Conservation (phyloP, 2,329 filamentous ascomycete species). For the Tolypocladium endophyticum region DNA sequence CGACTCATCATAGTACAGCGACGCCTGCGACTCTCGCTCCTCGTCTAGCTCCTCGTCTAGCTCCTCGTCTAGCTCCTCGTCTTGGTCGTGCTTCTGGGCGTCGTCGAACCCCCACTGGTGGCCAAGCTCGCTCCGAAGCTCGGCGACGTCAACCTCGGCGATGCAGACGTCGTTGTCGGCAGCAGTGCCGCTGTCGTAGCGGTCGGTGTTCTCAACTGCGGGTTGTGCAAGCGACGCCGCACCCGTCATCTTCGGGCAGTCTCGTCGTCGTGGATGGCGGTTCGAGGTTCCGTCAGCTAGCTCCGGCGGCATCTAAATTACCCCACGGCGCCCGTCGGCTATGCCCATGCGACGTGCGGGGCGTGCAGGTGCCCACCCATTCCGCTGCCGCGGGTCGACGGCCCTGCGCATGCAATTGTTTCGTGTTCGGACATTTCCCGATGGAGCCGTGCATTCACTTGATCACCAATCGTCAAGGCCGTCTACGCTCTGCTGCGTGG, state of each 20-base stretch:
- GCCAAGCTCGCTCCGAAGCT: slow-evolving; percentile 3
- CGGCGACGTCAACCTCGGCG: slow-evolving; percentile 14
- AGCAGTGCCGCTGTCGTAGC: neutral
- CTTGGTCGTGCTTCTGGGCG: neutral
- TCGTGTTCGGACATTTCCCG: too few species aligned
- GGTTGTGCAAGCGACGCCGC: neutral
- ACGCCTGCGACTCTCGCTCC: slow-evolving; percentile 22
- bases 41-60: slow-evolving; percentile 11
- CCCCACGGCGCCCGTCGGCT: neutral
- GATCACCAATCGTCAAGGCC: neutral
- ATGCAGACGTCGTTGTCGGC: slow-evolving; percentile 8
- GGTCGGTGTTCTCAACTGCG: neutral
- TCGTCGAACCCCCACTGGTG: neutral
- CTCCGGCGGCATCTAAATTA: neutral
- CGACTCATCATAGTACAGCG: slow-evolving; percentile 46
- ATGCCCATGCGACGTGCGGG: neutral
- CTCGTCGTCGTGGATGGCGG: neutral
- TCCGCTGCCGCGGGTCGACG: neutral
- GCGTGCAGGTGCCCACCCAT: neutral
- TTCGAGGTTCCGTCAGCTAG: neutral
- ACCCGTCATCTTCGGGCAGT: neutral
- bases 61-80: slow-evolving; percentile 4
- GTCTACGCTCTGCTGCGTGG: neutral
- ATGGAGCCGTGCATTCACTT: too few species aligned
- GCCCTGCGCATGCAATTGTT: neutral